Percentiles rank a stretch among this genome's conserved stretches.
These are phyloP conservation scores for Inonotus hispidus DNA, from an alignment of 1,284 basidiomycete species.

Conservation along the genomic window DNA sequence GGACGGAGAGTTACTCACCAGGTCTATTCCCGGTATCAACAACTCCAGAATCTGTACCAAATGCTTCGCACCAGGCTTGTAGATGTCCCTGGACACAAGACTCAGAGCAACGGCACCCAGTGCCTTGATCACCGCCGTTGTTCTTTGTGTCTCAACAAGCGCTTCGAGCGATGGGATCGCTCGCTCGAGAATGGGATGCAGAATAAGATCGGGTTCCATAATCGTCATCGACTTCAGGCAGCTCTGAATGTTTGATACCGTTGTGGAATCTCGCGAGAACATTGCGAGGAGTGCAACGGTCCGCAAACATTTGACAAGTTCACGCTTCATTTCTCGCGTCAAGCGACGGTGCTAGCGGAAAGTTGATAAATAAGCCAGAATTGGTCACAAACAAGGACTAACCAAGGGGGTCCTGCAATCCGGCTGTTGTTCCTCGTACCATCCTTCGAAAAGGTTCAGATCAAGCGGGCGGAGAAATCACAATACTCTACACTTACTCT, in stretches of 20 bases:
- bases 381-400: slow-evolving; percentile 17
- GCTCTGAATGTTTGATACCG: slow-evolving; percentile 62
- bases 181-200: slow-evolving; percentile 82
- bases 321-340: slow-evolving; percentile 76
- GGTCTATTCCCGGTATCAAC: slow-evolving; percentile 83
- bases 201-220: slow-evolving; percentile 85
- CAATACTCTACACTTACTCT: slow-evolving; percentile 41
- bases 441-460: slow-evolving; percentile 40
- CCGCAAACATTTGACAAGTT: slow-evolving; percentile 79
- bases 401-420: slow-evolving; percentile 81
- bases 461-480: neutral
- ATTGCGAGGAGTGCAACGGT: slow-evolving; percentile 84
- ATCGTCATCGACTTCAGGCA: slow-evolving; percentile 70
- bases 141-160: slow-evolving; percentile 84
- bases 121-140: slow-evolving; percentile 82
- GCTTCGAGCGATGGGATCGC: slow-evolving; percentile 85
- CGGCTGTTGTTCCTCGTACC: slow-evolving; percentile 75
- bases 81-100: slow-evolving; percentile 73
- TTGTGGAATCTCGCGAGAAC: slow-evolving; percentile 77
- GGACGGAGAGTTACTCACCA: slow-evolving; percentile 44
- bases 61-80: slow-evolving; percentile 77
- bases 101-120: slow-evolving; percentile 77
- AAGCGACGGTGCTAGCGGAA: slow-evolving; percentile 58
- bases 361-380: slow-evolving; percentile 12
- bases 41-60: slow-evolving; percentile 80